Evolutionary conservation across 2,329 filamentous ascomycete genomes (phyloP).

Genomic region (Fusarium musae): DNA sequence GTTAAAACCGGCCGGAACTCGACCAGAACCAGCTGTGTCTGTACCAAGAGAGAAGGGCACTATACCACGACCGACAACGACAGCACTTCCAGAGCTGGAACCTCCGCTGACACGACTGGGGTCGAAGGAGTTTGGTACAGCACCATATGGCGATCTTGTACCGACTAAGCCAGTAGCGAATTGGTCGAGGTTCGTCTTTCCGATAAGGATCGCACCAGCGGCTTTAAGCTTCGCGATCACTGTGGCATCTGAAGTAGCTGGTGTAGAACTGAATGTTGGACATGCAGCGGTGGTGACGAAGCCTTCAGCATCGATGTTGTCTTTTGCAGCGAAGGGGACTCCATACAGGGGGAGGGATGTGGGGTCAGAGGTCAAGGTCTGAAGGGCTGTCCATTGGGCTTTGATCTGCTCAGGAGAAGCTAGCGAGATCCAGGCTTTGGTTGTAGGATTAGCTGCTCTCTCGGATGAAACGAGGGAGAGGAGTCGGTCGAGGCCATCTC

Average conservation of each 20-base stretch:
- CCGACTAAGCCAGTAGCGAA: conserved; percentile 72
- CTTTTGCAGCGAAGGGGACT: conserved; percentile 67
- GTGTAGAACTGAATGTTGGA: conserved; percentile 57
- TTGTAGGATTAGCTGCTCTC: conserved; percentile 25
- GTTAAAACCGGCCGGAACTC: conserved; percentile 65
- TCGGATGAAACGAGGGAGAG: conserved; percentile 40
- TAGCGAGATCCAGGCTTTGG: conserved; percentile 48
- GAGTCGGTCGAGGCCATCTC: conserved; percentile 45
- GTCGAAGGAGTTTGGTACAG: conserved; percentile 63
- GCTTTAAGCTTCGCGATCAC: conserved; percentile 61
- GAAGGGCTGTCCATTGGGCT: conserved; percentile 30
- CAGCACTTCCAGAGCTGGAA: conserved; percentile 67
- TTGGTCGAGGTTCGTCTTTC: conserved; percentile 71
- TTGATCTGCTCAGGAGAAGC: conserved; percentile 45
- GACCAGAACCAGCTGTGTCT: conserved; percentile 66
- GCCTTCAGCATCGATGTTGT: conserved; percentile 64
- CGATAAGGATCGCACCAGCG: conserved; percentile 66
- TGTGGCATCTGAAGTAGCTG: conserved; percentile 57
- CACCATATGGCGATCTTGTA: conserved; percentile 69
- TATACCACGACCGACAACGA: conserved; percentile 63
- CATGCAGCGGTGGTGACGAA: conserved; percentile 65
- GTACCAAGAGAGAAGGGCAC: conserved; percentile 68
- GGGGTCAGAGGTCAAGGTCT: conserved; percentile 4
- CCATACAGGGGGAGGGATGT: conserved; percentile 61
- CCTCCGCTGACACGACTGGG: conserved; percentile 57